Base-by-base conservation (phyloP, 768 basidiomycete genomes). In the Termitomyces sp. region DNA sequence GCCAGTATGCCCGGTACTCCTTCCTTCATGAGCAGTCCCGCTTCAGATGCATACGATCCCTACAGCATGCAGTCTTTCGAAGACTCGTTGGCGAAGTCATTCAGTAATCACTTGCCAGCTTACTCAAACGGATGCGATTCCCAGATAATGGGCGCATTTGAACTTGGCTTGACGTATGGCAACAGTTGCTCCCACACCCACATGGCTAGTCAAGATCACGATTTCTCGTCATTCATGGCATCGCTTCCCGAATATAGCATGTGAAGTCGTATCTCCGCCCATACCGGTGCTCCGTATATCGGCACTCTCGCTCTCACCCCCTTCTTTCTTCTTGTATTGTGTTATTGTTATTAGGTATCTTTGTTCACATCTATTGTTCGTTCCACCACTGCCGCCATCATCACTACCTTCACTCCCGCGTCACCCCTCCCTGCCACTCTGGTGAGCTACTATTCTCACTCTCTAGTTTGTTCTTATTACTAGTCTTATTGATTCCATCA, bases 1-100 rank as follows among this genome's bases (percentile, higher is more conserved):
- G 32, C 57, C 54, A 79, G 76, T 59, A 68, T 72, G 3, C 79
- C 81, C 1, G 57, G 70, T 5, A 77, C 79, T 5, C 77, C 79
- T 6, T 65, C 68, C 43, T 76, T 69, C 62, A 55, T 68, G 41
- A 61, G 56, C 44, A 66, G 67, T 42, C 67, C 72, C 10, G 64
- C 65, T 48, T 58, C 66, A 6, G 71, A 70, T 43, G 62, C 68
- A 3, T 70, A 66, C 56, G 58, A 48, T 45, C 63, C 71, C 5
- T 71, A 65, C 52, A 47, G 59, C 17, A 66, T 75, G 64, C 70
- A 68, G 44, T 30, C 62, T 37, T 66, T 76, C 68, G 62, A 70
- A 48, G 61, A 72, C 12, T 55, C 64, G 2, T 59, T 72, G 21
- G 67, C 68, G 40, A 71, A 71, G 54, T 57, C 65, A 19, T 62